Evolutionary conservation across 225 moss, liverwort and hornwort species (phyloP), one percentile per base, ranked within the genome.

Genomic region (Anthoceros angustus): DNA sequence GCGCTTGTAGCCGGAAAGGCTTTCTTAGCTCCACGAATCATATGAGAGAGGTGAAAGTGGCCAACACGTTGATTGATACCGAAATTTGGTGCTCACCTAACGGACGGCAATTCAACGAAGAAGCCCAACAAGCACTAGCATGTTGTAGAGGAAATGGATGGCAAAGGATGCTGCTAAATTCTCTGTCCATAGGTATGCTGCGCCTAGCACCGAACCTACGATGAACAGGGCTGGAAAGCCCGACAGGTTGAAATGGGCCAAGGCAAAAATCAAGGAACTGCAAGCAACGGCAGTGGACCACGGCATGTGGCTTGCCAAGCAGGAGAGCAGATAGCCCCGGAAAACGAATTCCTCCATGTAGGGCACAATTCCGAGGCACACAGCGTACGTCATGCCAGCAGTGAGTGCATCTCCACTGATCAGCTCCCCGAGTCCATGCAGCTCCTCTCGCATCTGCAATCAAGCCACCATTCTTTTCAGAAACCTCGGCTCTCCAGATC

Each of bases 321-420:
- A 86, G 7, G 76, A 71, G 48, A 86, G 70, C 0, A 86, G 66
- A 49, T 86, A 84, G 0, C 87, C 86, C 72, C 88, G 78, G 73
- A 86, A 88, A 12, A 88, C 78, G 23, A 76, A 86, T 72, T 88
- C 86, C 68, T 88, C 88, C 64, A 88, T 63, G 64, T 64, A 78
- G 9, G 88, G 88, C 16, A 86, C 82, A 25, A 88, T 66, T 48
- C 77, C 74, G 63, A 83, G 86, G 67, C 76, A 83, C n/a, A 86
- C 83, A 8, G 72, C 12, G 64, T 75, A 81, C 39, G 83, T 72
- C 42, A 75, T 74, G 42, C 65, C 12, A 18, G 74, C 74, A 24
- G 80, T 64, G 14, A 84, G 62, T 16, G 68, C 61, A 49, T 79
- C 64, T 26, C 63, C 68, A 6, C 10, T 63, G 2, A 73, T 25